These are phyloP conservation scores for Pneumocystis carinii DNA, from an alignment of 1,139 yeast genomes.

Conservation along the genomic window DNA sequence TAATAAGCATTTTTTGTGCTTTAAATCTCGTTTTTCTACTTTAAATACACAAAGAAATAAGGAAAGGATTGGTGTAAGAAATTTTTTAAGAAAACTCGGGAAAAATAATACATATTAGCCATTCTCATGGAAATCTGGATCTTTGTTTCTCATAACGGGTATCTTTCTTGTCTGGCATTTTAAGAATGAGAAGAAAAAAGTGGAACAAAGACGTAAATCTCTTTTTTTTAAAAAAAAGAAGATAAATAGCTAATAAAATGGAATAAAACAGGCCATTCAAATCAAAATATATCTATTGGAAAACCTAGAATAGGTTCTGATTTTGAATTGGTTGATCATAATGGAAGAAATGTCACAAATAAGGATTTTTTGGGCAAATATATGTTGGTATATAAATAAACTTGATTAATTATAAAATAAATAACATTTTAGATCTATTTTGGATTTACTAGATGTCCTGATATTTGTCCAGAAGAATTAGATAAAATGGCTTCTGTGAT, in stretches of 20 bases:
- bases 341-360: slow-evolving; percentile 61
- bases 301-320: slow-evolving; percentile 90
- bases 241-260: background rate
- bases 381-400: slow-evolving; percentile 29
- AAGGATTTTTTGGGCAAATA: slow-evolving; percentile 63
- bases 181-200: slow-evolving; percentile 40
- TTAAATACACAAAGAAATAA: background rate
- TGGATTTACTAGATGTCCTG: slow-evolving; percentile 96
- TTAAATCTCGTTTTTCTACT: background rate
- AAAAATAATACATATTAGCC: background rate
- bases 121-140: slow-evolving; percentile 77
- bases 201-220: slow-evolving; percentile 1
- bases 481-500: slow-evolving; percentile 78
- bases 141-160: slow-evolving; percentile 50
- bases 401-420: background rate
- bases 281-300: slow-evolving; percentile 74
- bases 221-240: background rate
- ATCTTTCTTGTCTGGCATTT: slow-evolving; percentile 58
- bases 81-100: background rate
- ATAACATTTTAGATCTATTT: slow-evolving; percentile 39
- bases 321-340: slow-evolving; percentile 52
- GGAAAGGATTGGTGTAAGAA: background rate
- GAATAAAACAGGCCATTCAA: slow-evolving; percentile 39
- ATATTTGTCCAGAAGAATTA: slow-evolving; percentile 92
- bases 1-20: background rate